Conservation (phyloP, 2,329 filamentous ascomycete species). For the Aspergillus neotritici region DNA sequence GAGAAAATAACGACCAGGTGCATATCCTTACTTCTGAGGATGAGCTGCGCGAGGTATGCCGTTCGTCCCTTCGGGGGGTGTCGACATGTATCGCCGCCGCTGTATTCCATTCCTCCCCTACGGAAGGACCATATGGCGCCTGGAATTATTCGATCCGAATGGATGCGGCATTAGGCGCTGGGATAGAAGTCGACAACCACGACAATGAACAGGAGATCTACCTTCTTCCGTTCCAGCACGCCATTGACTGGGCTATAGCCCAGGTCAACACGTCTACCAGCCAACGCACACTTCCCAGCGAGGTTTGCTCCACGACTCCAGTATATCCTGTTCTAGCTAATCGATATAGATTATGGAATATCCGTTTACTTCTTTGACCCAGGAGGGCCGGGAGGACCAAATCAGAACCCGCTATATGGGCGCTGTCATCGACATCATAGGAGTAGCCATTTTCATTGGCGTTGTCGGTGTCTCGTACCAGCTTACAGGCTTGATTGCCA, state of each 20-base stretch:
- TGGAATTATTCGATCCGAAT: constrained; percentile 87
- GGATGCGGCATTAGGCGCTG: constrained; percentile 63
- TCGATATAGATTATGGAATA: constrained; percentile 53
- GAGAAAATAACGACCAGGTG: constrained; percentile 42
- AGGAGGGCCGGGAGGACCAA: constrained; percentile 58
- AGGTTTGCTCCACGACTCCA: constrained; percentile 13
- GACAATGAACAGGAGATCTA: constrained; percentile 74
- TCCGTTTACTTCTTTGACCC: constrained; percentile 67
- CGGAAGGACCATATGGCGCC: constrained; percentile 57
- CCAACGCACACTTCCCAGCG: constrained; percentile 37
- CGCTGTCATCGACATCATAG: constrained; percentile 69
- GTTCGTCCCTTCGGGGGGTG: constrained; percentile 59
- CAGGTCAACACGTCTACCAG: constrained; percentile 44
- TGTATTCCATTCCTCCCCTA: constrained; percentile 69
- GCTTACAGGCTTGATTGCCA: constrained; percentile 76
- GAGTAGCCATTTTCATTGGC: constrained; percentile 70
- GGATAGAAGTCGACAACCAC: constrained; percentile 58
- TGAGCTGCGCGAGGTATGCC: constrained; percentile 60
- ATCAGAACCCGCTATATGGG: constrained; percentile 68
- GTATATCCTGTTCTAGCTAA: constrained; percentile 4
- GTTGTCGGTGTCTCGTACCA: constrained; percentile 82
- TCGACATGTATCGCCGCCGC: constrained; percentile 68
- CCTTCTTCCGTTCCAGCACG: constrained; percentile 69
- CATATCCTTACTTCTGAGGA: constrained; percentile 50
- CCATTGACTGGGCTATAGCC: constrained; percentile 69